Evolutionary conservation across 2,329 filamentous ascomycete species (phyloP).

Genomic region (Berkeleyomyces rouxiae): DNA sequence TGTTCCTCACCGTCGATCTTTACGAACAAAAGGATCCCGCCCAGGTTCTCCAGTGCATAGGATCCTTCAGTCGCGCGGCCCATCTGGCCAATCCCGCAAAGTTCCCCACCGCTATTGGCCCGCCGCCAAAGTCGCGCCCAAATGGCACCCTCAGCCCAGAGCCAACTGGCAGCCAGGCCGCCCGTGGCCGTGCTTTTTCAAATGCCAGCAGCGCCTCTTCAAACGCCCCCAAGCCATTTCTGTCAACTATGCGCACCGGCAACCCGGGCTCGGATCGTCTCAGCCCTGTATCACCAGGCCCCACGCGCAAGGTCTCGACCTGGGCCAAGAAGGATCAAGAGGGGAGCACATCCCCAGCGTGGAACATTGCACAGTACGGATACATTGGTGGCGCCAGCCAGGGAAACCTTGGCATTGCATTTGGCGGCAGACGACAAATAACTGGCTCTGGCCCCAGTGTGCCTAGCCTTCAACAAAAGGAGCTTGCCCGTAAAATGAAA

Average conservation of each 20-base stretch:
- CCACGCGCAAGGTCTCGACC: slow-evolving; percentile 40
- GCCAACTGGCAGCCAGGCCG: slow-evolving; percentile 35
- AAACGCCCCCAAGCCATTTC: slow-evolving; percentile 25
- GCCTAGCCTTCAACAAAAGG: slow-evolving; percentile 70
- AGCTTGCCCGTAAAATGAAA: slow-evolving; percentile 44
- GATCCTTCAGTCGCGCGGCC: slow-evolving; percentile 79
- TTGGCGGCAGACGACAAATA: slow-evolving; percentile 83
- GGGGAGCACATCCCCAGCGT: slow-evolving; percentile 66
- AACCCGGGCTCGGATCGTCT: slow-evolving; percentile 38
- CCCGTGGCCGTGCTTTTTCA: slow-evolving; percentile 34
- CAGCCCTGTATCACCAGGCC: slow-evolving; percentile 37
- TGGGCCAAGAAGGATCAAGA: slow-evolving; percentile 84
- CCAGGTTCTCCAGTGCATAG: slow-evolving; percentile 83
- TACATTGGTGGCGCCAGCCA: slow-evolving; percentile 97
- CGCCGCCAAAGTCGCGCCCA: slow-evolving; percentile 35
- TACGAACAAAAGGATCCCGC: slow-evolving; percentile 92
- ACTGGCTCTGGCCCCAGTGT: slow-evolving; percentile 66
- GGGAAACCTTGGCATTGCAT: slow-evolving; percentile 83
- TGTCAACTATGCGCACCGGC: slow-evolving; percentile 34
- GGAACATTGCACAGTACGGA: slow-evolving; percentile 97
- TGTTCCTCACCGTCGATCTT: slow-evolving; percentile 91
- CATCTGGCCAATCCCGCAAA: slow-evolving; percentile 53
- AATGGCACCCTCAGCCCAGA: slow-evolving; percentile 47
- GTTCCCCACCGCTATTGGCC: slow-evolving; percentile 64
- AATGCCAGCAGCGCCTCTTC: slow-evolving; percentile 43